Conservation (phyloP, 2,329 filamentous ascomycete genomes). For the Juglanconis sp. region DNA sequence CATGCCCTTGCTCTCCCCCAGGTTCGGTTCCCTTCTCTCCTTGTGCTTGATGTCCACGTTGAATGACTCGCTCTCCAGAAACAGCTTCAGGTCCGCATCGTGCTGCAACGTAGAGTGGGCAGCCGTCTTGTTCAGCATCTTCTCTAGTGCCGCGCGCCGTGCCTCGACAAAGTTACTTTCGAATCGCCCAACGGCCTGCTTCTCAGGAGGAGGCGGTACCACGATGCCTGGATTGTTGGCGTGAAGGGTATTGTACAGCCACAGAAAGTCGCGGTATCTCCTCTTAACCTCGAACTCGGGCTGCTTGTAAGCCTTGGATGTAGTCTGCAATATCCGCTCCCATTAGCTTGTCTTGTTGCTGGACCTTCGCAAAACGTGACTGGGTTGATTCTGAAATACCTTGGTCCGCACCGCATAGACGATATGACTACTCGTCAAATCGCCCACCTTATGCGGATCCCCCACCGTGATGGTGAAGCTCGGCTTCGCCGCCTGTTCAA, state of each 20-base stretch:
- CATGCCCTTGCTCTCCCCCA: constrained; percentile 90
- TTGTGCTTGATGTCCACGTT: constrained; percentile 98
- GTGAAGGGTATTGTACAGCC: constrained; percentile 94
- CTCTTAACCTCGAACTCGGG: constrained; percentile 90
- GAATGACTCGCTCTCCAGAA: constrained; percentile 93
- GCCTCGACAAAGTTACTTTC: constrained; percentile 96
- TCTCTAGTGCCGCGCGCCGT: constrained; percentile 83
- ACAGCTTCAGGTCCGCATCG: constrained; percentile 90
- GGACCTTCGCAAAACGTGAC: neutral
- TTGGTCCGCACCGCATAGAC: constrained; percentile 95
- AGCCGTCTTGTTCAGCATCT: constrained; percentile 96
- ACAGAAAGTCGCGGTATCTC: constrained; percentile 93
- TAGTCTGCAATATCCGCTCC: constrained; percentile 58
- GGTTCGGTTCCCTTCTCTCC: constrained; percentile 81
- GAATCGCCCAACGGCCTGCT: constrained; percentile 94
- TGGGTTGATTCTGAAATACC: constrained; percentile 44
- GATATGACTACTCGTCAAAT: constrained; percentile 94
- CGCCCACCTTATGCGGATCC: constrained; percentile 96
- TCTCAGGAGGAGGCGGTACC: constrained; percentile 93
- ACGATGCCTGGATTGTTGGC: constrained; percentile 93
- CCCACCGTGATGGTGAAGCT: constrained; percentile 88
- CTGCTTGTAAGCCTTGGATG: constrained; percentile 92
- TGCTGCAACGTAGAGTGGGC: constrained; percentile 87
- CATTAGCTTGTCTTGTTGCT: neutral
- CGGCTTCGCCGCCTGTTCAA: constrained; percentile 92